Evolutionary conservation across 2,329 filamentous ascomycete genomes (phyloP).

Genomic region (Cladobotryum mycophilum): DNA sequence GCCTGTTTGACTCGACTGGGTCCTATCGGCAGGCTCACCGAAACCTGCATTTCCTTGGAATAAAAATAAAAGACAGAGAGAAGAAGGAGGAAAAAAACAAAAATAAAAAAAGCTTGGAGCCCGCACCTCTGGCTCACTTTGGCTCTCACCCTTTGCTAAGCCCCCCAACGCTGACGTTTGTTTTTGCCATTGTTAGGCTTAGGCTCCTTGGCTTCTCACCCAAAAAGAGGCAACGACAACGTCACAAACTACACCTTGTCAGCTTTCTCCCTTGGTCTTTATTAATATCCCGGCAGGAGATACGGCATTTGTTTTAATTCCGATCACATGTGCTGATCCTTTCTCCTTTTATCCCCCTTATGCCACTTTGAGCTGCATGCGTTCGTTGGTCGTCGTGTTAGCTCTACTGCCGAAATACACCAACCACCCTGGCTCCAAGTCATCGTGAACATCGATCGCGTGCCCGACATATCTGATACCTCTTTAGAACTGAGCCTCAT

Average conservation of each 20-base stretch:
- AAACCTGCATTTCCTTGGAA: background rate
- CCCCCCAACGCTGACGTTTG: slow-evolving; percentile 11
- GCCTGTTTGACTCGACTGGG: too few relatives aligned
- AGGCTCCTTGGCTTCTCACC: background rate
- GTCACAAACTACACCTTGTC: too few relatives aligned
- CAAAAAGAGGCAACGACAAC: background rate
- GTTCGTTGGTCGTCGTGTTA: too few relatives aligned
- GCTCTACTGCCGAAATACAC: too few relatives aligned
- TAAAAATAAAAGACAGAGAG: slow-evolving; percentile 9
- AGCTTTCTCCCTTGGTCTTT: too few relatives aligned
- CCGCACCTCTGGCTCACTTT: slow-evolving; percentile 1
- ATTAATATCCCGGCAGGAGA: background rate
- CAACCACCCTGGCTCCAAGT: too few relatives aligned
- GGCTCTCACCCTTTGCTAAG: background rate
- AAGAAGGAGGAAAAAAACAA: too few relatives aligned
- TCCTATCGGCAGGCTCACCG: too few relatives aligned
- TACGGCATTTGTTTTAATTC: background rate
- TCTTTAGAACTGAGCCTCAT: too few relatives aligned
- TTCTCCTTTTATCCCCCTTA: background rate
- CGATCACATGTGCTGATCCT: background rate
- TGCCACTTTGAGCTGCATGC: too few relatives aligned
- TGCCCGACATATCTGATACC: too few relatives aligned
- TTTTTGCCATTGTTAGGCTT: slow-evolving; percentile 1
- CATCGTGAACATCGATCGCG: too few relatives aligned
- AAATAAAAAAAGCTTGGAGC: background rate